Conservation (phyloP, 106 monocot genomes). For the Acanthochlamys bracteata region DNA sequence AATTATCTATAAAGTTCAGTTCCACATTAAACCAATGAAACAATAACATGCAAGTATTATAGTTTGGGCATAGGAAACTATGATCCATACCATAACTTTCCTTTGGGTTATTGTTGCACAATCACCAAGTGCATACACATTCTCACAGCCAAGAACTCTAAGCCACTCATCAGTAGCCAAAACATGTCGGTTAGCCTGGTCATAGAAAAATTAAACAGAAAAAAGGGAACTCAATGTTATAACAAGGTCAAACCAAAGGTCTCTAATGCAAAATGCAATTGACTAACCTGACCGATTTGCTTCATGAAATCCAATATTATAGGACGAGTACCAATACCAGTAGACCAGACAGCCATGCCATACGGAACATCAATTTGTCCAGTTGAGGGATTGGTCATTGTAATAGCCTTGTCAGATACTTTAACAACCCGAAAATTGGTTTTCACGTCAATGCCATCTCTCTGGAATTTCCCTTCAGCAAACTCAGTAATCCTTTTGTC, state of each 20-base stretch:
- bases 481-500: slow-evolving; percentile 79
- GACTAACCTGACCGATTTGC: slow-evolving; percentile 61
- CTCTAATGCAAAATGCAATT: background rate
- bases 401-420: slow-evolving; percentile 62
- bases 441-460: slow-evolving; percentile 74
- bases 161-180: slow-evolving; percentile 88
- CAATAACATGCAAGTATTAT: background rate
- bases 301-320: slow-evolving; percentile 78
- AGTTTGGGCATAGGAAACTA: background rate
- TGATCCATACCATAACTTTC: slow-evolving; percentile 61
- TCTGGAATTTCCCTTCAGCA: slow-evolving; percentile 72
- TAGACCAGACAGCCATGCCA: slow-evolving; percentile 89
- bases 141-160: slow-evolving; percentile 47
- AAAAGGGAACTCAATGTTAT: background rate
- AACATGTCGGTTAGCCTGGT: slow-evolving; percentile 57
- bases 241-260: background rate
- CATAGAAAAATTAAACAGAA: slow-evolving; percentile 2
- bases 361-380: slow-evolving; percentile 44
- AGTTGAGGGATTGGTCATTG: slow-evolving; percentile 30
- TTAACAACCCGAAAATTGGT: slow-evolving; percentile 52
- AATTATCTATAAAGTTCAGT: too few relatives aligned
- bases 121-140: slow-evolving; percentile 79
- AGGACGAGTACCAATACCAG: slow-evolving; percentile 79
- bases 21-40: background rate
- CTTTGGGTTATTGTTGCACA: slow-evolving; percentile 73